Conservation (phyloP, 2,329 filamentous ascomycete genomes). For the Apiospora sp. region DNA sequence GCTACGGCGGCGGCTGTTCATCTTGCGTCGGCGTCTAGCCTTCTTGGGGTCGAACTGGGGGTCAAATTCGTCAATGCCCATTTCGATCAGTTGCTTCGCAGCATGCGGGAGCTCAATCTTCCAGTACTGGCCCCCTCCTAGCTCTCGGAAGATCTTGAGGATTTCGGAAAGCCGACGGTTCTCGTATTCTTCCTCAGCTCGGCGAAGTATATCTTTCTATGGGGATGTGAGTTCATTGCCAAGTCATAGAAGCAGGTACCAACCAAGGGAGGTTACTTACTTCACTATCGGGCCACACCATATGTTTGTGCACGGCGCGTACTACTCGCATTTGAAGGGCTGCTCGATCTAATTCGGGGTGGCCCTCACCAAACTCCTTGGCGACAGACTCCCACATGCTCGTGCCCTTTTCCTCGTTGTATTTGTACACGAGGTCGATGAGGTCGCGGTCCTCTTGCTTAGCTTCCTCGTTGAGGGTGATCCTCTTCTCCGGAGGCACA, state of each 20-base stretch:
- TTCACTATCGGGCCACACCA: constrained; percentile 57
- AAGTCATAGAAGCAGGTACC: too few species aligned
- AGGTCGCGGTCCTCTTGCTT: not conserved
- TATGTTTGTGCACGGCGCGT: constrained; percentile 57
- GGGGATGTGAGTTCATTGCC: not conserved
- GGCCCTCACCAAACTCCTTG: constrained; percentile 50
- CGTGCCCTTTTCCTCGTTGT: constrained; percentile 58
- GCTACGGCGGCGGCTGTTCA: constrained; percentile 14
- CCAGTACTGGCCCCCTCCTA: constrained; percentile 58
- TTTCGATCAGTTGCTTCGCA: constrained; percentile 57
- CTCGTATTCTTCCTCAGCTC: constrained; percentile 47
- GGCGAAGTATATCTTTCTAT: constrained; percentile 4
- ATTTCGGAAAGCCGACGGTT: constrained; percentile 53
- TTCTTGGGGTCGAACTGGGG: constrained; percentile 50
- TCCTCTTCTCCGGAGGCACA: constrained; percentile 1
- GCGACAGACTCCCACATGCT: constrained; percentile 67
- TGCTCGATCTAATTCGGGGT: constrained; percentile 50
- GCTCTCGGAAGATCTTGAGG: constrained; percentile 54
- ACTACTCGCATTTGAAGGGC: constrained; percentile 65
- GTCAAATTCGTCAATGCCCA: constrained; percentile 54
- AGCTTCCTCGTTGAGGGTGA: constrained; percentile 1
- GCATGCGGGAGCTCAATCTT: constrained; percentile 60
- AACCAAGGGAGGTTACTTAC: constrained; percentile 47
- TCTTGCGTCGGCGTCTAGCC: constrained; percentile 28
- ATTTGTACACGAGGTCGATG: constrained; percentile 49